Conservation (phyloP, 495 filamentous ascomycete species). For the Staphylotrichum longicolle region DNA sequence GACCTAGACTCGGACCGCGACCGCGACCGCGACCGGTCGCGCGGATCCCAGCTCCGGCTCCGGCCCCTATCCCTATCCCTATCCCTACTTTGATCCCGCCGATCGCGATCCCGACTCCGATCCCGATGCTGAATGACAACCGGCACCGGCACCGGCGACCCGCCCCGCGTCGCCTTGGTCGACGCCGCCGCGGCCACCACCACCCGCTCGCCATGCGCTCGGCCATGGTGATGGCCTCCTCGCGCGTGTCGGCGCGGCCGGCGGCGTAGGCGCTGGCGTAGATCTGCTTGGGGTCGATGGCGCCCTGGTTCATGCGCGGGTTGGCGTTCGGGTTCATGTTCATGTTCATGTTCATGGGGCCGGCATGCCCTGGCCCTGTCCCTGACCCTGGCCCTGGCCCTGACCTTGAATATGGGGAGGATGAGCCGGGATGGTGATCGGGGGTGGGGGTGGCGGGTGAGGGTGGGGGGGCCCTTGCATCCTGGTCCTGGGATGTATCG, state of each 20-base stretch:
- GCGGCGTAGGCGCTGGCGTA: constrained; percentile 20
- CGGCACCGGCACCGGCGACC: not conserved
- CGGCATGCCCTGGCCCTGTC: not conserved
- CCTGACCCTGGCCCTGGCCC: not conserved
- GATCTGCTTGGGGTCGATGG: not conserved
- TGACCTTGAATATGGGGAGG: not conserved
- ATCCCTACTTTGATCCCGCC: not conserved
- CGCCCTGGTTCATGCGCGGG: not conserved
- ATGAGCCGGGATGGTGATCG: too few relatives aligned
- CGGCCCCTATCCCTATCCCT: constrained; percentile 2
- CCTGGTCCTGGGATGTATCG: too few relatives aligned
- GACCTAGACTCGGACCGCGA: too few relatives aligned
- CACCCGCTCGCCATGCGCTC: constrained; percentile 21
- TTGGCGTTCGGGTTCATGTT: not conserved
- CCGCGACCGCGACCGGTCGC: not conserved
- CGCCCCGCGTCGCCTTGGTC: not conserved
- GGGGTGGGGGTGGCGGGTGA: too few relatives aligned
- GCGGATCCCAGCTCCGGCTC: too few relatives aligned
- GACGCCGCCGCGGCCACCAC: constrained; percentile 3
- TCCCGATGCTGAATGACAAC: constrained; percentile 5
- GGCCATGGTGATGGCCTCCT: constrained; percentile 14
- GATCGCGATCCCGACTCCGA: not conserved
- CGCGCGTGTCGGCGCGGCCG: constrained; percentile 15
- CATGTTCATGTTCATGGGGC: not conserved
- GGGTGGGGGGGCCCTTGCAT: too few relatives aligned